Evolutionary conservation across 192 early-diverging fungal species (phyloP).

Genomic region (Rhizoclosmatium globosum): DNA sequence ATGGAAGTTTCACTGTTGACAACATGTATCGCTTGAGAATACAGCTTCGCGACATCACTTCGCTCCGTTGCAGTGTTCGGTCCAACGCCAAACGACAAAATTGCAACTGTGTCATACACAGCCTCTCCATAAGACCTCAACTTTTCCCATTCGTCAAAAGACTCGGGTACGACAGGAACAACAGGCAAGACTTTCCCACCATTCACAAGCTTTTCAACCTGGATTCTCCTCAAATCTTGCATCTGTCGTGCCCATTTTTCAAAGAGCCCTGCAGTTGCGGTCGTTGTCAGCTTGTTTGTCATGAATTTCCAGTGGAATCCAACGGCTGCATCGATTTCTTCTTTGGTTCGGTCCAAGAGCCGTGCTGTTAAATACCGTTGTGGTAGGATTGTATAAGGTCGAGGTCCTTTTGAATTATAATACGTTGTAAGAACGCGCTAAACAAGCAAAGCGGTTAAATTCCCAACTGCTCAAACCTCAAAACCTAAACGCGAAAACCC

Average conservation of each 20-base stretch:
- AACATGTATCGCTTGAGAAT: background rate
- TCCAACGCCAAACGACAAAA: background rate
- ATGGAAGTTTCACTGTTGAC: background rate
- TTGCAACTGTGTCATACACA: background rate
- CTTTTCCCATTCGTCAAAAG: background rate
- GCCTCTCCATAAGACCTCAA: background rate
- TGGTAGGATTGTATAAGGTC: slow-evolving; percentile 2
- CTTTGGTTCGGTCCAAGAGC: background rate
- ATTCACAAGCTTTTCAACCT: background rate
- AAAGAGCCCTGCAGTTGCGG: background rate
- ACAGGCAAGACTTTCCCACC: background rate
- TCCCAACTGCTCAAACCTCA: background rate
- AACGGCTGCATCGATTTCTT: background rate
- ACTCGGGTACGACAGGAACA: slow-evolving; percentile 12
- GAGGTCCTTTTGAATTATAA: background rate
- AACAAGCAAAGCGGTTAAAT: no score
- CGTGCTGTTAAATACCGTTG: background rate
- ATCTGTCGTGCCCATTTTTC: background rate
- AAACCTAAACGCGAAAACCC: slow-evolving; percentile 4
- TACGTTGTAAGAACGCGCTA: background rate
- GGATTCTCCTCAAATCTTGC: slow-evolving; percentile 9
- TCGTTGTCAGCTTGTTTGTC: background rate
- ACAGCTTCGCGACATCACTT: background rate
- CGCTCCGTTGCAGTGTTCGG: background rate
- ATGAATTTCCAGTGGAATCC: slow-evolving; percentile 23